Base-by-base conservation (phyloP, 148 eudicot genomes). In the Rhododendron molle region DNA sequence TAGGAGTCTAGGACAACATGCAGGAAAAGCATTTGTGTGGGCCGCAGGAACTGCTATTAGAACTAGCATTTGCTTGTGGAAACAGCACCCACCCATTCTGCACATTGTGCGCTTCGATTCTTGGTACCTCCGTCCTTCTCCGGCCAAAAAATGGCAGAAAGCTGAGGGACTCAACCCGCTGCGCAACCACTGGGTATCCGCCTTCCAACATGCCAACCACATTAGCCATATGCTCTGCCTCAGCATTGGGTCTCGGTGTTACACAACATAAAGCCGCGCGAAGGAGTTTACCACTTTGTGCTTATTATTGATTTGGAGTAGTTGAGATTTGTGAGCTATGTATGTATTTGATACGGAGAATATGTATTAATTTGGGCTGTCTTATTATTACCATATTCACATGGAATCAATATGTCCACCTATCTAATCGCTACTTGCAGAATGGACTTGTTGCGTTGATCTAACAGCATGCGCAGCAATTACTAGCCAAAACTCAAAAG, bases 191-290 rank as follows among this genome's bases (percentile, higher is more conserved):
- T 15, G 93, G 89, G 38, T 90, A 72, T 86, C 87, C 88, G 0
- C 94, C 54, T 50, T 50, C 54, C 54, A 50, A 50, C 54, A 50
- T 50, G 54, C 16, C 14, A 50, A 50, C 16, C 43, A 95, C 88
- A 30, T 50, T 91, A 28, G 84, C 90, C 96, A 94, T 94, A 94
- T 94, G 52, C 34, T 93, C 23, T 40, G 96, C 86, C 98, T 92
- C 81, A 89, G n/a, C 12, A 46, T 9, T 46, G 11, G 49, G 49
- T 9, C 49, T 46, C 9, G 49, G 49, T 46, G 16, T 10, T 11
- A 50, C 54, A 13, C 54, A 50, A 50, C 54, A 50, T 50, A 13
- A 8, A 50, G 15, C 54, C 54, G 3, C 16, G 54, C 15, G 4
- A 50, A 50, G 10, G 54, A 50, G 54, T 11, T 13, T 93, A 84